These are phyloP conservation scores for Thielaviopsis ethacetica DNA, from an alignment of 2,329 filamentous ascomycete genomes.

Conservation along the genomic window DNA sequence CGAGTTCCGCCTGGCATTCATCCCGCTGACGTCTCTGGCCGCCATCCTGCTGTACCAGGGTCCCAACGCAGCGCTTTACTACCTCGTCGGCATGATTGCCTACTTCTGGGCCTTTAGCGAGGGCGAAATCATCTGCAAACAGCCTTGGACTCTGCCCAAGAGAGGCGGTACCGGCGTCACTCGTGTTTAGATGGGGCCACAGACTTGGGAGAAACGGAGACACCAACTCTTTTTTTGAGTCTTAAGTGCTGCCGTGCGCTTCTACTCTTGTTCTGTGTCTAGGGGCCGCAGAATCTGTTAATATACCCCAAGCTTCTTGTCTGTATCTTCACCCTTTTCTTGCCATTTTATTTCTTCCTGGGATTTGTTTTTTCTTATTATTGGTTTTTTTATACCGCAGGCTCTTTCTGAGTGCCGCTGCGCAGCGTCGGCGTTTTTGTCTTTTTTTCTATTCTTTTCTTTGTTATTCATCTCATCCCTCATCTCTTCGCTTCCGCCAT, in stretches of 20 bases:
- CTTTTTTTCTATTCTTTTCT: conserved; percentile 3
- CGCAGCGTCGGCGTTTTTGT: neutral
- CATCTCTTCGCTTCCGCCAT: neutral
- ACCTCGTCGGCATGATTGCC: conserved; percentile 65
- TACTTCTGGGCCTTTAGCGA: conserved; percentile 98
- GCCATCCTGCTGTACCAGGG: conserved; percentile 76
- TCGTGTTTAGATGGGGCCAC: conserved; percentile 1
- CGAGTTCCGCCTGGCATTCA: conserved; percentile 65
- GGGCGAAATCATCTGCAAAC: conserved; percentile 64
- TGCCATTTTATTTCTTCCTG: neutral
- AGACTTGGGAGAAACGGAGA: conserved; percentile 10
- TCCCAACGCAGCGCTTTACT: conserved; percentile 85
- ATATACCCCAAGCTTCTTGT: neutral
- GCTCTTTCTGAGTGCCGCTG: neutral
- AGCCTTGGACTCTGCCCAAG: conserved; percentile 50
- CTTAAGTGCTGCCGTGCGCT: neutral
- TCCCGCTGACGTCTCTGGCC: conserved; percentile 62
- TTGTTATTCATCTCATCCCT: neutral
- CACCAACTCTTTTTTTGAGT: neutral
- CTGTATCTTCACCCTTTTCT: neutral
- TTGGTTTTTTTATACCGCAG: neutral
- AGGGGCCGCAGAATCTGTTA: neutral
- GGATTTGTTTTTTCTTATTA: neutral
- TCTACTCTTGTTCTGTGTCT: neutral
- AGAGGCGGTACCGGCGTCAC: conserved; percentile 27